Percentiles rank a stretch among this genome's conserved stretches.
Evolutionary conservation across 2,329 filamentous ascomycete species (phyloP).

Genomic region (Didymella keratinophila): DNA sequence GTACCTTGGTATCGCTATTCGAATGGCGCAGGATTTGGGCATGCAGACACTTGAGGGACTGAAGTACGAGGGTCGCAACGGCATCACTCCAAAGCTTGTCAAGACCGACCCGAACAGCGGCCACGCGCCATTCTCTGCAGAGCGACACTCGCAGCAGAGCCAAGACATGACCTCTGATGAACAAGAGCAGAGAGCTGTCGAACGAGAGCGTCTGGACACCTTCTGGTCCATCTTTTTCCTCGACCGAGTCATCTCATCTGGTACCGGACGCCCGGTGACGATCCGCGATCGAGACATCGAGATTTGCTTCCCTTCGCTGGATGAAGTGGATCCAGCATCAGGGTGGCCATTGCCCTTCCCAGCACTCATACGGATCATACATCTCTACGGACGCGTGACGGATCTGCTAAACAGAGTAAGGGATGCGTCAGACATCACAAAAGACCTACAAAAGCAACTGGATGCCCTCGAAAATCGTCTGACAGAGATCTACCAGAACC

Average conservation of each 20-base stretch:
- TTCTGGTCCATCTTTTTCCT: constrained; percentile 92
- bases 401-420: constrained; percentile 85
- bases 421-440: constrained; percentile 74
- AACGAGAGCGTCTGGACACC: constrained; percentile 83
- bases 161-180: constrained; percentile 42
- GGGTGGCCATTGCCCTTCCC: constrained; percentile 82
- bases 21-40: constrained; percentile 81
- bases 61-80: constrained; percentile 62
- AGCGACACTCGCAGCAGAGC: constrained; percentile 61
- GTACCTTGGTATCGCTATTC: constrained; percentile 87
- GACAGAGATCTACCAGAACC: constrained; percentile 75
- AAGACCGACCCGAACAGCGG: constrained; percentile 47
- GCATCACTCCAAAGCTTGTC: constrained; percentile 65
- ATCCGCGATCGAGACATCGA: constrained; percentile 87
- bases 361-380: constrained; percentile 81
- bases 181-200: constrained; percentile 69
- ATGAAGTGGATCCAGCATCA: constrained; percentile 61
- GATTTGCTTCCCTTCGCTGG: constrained; percentile 69
- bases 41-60: constrained; percentile 83
- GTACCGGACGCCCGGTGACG: constrained; percentile 83
- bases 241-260: constrained; percentile 86
- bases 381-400: constrained; percentile 83
- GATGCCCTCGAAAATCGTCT: constrained; percentile 82
- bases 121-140: constrained; percentile 59
- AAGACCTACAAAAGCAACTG: constrained; percentile 75